A percentile compares a stretch with the other conserved stretches of the same genome.
Conservation (phyloP, 23 red algal species). For the Gracilaria vermiculophylla region DNA sequence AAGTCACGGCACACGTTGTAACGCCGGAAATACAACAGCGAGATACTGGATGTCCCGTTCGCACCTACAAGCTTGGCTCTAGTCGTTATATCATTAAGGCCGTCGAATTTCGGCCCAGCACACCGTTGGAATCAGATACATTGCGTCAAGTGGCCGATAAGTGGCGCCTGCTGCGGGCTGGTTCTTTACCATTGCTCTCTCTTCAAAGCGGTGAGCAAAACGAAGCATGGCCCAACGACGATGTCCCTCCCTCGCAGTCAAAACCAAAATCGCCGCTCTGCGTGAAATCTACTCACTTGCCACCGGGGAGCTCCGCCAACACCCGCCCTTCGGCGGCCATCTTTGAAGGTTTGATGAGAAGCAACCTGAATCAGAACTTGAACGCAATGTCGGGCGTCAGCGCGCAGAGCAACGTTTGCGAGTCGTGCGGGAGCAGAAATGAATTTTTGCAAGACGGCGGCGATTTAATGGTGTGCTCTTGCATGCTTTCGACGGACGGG, state of each 20-base stretch:
- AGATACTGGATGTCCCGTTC: neutral
- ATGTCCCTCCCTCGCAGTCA: neutral
- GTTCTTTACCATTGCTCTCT: neutral
- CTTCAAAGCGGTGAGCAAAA: neutral
- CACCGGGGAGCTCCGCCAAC: neutral
- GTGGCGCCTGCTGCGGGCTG: conserved; percentile 21
- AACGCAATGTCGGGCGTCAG: neutral
- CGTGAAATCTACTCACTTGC: neutral
- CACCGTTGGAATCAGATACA: conserved; percentile 38
- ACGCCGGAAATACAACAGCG: neutral
- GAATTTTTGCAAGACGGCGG: neutral
- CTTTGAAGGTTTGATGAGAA: neutral
- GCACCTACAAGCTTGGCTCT: conserved; percentile 44
- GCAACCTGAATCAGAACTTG: neutral
- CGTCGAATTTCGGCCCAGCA: conserved; percentile 29
- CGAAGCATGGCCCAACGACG: neutral
- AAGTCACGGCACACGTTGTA: conserved; percentile 56
- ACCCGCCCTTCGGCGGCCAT: neutral
- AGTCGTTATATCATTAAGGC: conserved; percentile 61
- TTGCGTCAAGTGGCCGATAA: conserved; percentile 61
- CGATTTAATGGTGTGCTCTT: neutral
- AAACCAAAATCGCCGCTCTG: neutral
- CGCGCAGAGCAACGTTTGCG: neutral
- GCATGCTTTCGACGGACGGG: neutral
- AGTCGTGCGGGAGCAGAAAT: neutral